Percentiles rank a stretch among this genome's conserved stretches.
These are phyloP conservation scores for Massarina eburnea DNA, from an alignment of 2,329 filamentous ascomycete genomes.

Conservation along the genomic window DNA sequence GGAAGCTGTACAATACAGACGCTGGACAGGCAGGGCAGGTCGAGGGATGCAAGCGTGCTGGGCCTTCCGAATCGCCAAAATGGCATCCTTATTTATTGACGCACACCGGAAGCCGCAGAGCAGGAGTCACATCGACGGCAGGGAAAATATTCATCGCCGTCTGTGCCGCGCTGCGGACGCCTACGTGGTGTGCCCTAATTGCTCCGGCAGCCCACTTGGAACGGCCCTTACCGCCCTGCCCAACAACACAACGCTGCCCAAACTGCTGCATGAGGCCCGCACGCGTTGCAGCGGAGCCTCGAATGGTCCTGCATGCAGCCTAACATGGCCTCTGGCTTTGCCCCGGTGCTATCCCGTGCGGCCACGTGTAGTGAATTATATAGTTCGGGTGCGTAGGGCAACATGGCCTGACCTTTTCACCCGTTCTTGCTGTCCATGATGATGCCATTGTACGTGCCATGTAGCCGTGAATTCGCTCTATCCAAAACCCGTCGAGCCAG, in stretches of 20 bases:
- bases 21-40: conserved; percentile 3
- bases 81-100: conserved; percentile 19
- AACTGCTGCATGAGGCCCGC: conserved; percentile 9
- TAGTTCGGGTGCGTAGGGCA: conserved; percentile 11
- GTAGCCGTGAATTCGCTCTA: conserved; percentile 13
- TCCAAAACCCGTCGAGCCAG: conserved; percentile 6
- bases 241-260: conserved; percentile 14
- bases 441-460: conserved; percentile 6
- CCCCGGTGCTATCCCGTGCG: conserved; percentile 9
- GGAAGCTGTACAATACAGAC: neutral
- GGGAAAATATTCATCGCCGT: conserved; percentile 8
- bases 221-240: conserved; percentile 9
- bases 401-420: conserved; percentile 13
- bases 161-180: neutral
- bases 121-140: conserved; percentile 10
- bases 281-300: conserved; percentile 17
- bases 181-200: conserved; percentile 13
- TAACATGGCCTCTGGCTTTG: conserved; percentile 20
- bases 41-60: conserved; percentile 8
- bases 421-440: conserved; percentile 9
- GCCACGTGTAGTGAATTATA: conserved; percentile 21
- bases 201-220: conserved; percentile 11
- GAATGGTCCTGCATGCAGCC: conserved; percentile 18
- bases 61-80: conserved; percentile 4
- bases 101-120: conserved; percentile 11